phyloP scores from a whole-genome alignment of 192 early-diverging fungal genomes.

The Coemansia sp. region DNA sequence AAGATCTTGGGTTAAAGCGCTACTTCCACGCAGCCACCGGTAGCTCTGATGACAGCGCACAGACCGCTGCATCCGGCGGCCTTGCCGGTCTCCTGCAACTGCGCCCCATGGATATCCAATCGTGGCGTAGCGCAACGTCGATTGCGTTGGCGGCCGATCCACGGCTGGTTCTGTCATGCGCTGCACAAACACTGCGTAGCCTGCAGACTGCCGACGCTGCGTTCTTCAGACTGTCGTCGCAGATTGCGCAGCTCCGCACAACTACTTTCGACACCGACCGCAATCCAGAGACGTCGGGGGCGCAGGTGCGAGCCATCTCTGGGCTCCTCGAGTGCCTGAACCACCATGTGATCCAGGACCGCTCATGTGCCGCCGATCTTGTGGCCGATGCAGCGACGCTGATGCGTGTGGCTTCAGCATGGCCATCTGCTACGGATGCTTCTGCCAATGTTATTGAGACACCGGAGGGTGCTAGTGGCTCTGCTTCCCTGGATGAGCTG shows the following conservation, averaged over 20 bases:
- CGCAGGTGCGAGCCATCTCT: constrained; percentile 35
- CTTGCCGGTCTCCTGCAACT: constrained; percentile 12
- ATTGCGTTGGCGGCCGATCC: constrained; percentile 2
- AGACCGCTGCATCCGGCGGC: neutral
- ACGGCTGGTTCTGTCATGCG: constrained; percentile 1
- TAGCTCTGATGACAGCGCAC: neutral
- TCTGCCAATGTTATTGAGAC: neutral
- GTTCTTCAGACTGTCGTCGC: constrained; percentile 39
- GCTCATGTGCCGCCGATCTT: constrained; percentile 25
- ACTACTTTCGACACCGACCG: constrained; percentile 28
- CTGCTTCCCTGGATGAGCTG: constrained; percentile 7
- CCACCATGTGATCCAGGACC: constrained; percentile 26
- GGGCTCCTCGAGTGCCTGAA: constrained; percentile 33
- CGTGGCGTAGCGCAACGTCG: constrained; percentile 17
- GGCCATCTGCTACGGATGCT: neutral
- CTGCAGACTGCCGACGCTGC: constrained; percentile 36
- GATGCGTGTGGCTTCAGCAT: constrained; percentile 31
- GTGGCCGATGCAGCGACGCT: constrained; percentile 24
- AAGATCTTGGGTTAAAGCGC: constrained; percentile 46
- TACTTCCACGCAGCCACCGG: constrained; percentile 14
- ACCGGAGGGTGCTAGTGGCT: neutral
- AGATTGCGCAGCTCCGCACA: constrained; percentile 40
- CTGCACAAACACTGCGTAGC: constrained; percentile 7
- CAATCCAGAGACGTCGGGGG: constrained; percentile 32
- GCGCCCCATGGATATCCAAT: constrained; percentile 23